A percentile compares a stretch with the other conserved stretches of the same genome.
Evolutionary conservation across 2,329 filamentous ascomycete species (phyloP).

Genomic region (Fusarium sp.): DNA sequence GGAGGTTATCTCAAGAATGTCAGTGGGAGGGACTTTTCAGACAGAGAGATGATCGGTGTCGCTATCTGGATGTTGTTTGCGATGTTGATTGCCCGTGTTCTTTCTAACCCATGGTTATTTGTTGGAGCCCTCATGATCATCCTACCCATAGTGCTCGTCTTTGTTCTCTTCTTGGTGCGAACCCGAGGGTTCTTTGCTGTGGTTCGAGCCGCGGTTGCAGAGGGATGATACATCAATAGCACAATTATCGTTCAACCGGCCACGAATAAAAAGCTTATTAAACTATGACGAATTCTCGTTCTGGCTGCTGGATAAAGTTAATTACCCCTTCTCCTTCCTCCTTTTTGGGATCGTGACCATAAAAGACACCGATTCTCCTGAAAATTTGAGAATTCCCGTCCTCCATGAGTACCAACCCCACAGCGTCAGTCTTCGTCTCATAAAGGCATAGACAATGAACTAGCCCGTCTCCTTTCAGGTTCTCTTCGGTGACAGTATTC

Average conservation of each 20-base stretch:
- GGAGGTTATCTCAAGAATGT: conserved; percentile 26
- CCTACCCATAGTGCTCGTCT: conserved; percentile 10
- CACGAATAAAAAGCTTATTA: not conserved
- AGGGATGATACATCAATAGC: not conserved
- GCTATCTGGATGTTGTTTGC: conserved; percentile 32
- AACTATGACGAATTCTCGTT: not conserved
- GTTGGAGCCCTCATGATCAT: not conserved
- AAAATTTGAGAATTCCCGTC: not conserved
- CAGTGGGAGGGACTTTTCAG: conserved; percentile 16
- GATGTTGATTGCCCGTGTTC: conserved; percentile 23
- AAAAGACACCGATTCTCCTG: not conserved
- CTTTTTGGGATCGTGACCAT: not conserved
- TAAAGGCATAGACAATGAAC: not conserved
- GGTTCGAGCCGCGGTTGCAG: not conserved
- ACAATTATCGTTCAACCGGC: not conserved
- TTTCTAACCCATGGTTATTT: conserved; percentile 25
- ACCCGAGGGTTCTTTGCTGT: conserved; percentile 34
- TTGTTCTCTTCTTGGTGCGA: conserved; percentile 16
- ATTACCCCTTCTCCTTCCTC: not conserved
- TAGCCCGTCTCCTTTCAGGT: not conserved
- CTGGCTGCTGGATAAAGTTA: not conserved
- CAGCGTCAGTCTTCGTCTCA: not conserved
- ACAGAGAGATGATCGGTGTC: conserved; percentile 33
- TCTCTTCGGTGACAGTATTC: not conserved
- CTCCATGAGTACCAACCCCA: not conserved